phyloP scores from a whole-genome alignment of 1,139 yeast genomes.

The Kodamaea alishanica region DNA sequence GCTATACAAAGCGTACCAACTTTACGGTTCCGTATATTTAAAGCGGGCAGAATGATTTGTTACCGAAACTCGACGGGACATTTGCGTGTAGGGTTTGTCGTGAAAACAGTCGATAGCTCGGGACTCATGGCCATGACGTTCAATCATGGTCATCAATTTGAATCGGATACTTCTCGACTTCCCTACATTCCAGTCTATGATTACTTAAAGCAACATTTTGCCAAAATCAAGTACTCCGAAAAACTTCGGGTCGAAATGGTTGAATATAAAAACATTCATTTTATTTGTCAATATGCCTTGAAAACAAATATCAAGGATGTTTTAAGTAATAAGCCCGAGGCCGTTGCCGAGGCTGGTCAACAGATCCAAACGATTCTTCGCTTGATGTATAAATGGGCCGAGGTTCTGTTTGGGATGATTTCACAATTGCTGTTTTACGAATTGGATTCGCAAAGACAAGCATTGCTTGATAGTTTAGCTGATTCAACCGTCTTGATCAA shows the following conservation, averaged over 20 bases:
- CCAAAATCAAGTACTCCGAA: constrained; percentile 30
- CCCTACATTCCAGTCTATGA: constrained; percentile 50
- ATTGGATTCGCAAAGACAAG: constrained; percentile 42
- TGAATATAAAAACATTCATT: constrained; percentile 45
- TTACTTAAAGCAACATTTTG: constrained; percentile 27
- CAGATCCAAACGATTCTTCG: constrained; percentile 39
- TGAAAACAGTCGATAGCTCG: constrained; percentile 33
- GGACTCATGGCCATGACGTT: constrained; percentile 39
- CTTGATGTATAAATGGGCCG: constrained; percentile 46
- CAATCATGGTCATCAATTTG: constrained; percentile 41
- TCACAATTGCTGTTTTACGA: constrained; percentile 55
- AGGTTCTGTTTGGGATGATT: constrained; percentile 39
- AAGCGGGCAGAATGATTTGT: constrained; percentile 58
- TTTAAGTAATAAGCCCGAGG: constrained; percentile 41
- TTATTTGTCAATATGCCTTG: constrained; percentile 46
- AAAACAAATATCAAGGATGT: constrained; percentile 41
- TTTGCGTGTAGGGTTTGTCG: constrained; percentile 53
- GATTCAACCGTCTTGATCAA: constrained; percentile 28
- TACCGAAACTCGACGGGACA: constrained; percentile 46
- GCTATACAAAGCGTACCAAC: constrained; percentile 47
- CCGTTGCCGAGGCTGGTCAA: constrained; percentile 37
- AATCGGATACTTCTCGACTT: constrained; percentile 24
- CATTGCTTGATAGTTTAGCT: constrained; percentile 34
- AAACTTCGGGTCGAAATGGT: constrained; percentile 42
- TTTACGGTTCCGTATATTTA: constrained; percentile 42